Evolutionary conservation across 495 filamentous ascomycete genomes (phyloP), one percentile per base, ranked within the genome.

Genomic region (Glarea lozoyensis): DNA sequence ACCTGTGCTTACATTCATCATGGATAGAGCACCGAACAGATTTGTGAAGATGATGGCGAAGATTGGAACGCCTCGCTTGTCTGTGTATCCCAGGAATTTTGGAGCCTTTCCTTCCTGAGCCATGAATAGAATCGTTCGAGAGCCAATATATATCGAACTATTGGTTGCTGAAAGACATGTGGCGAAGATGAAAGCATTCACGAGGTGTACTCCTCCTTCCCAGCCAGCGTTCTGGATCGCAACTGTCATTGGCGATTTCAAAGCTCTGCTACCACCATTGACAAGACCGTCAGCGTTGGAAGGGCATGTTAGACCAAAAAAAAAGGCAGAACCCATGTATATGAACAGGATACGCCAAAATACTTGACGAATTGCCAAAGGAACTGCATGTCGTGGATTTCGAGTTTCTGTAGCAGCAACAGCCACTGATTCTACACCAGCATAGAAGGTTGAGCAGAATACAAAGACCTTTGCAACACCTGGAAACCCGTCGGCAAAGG

Each of bases 151-250:
- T 24, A 86, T 68, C 1, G 78, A 82, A 24, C 72, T 74, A 59
- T 84, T 86, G 20, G 77, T 72, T 15, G 81, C 80, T n/a, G 75
- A 80, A 21, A 83, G 64, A 39, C 78, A 78, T 20, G 81, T 82
- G 39, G 82, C 63, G 21, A 85, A 68, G 54, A 87, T 84, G 43
- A 87, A 72, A 21, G 72, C 81, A 52, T 86, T 86, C 69, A 86
- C 82, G 5, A 87, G 64, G 48, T 82, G 73, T 7, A 76, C 74
- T 22, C 70, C 73, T 29, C 56, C 60, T 30, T 67, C 57, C 56
- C 72, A 70, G 25, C 72, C 73, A 13, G 75, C 76, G 39, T 76
- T 72, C 30, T 73, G 69, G 21, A 77, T 65, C n/a, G 78, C 77
- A 32, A 83, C 64, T 11, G 78, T 79, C 32, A 35, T 35, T 5